phyloP scores from a whole-genome alignment of 2,329 filamentous ascomycete genomes.

The Lachnellula occidentalis region DNA sequence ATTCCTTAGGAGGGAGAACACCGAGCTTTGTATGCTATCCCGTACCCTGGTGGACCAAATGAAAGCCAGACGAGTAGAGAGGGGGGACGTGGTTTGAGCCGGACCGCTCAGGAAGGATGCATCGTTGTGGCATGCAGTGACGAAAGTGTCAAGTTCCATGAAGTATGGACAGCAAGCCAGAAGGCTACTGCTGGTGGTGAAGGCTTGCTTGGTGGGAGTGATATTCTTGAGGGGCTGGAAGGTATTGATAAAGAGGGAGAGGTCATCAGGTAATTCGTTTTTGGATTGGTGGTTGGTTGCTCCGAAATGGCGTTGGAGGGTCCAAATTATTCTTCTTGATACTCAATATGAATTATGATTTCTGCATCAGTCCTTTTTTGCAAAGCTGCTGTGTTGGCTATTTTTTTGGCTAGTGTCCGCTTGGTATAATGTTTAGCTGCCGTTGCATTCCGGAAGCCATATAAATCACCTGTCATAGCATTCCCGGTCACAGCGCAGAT shows the following conservation, averaged over 20 bases:
- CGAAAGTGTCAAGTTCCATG: constrained; percentile 89
- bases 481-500: too few relatives aligned
- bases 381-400: too few relatives aligned
- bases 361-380: background rate
- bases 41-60: constrained; percentile 64
- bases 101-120: constrained; percentile 67
- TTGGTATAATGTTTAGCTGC: too few relatives aligned
- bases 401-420: too few relatives aligned
- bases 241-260: constrained; percentile 71
- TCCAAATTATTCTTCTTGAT: constrained; percentile 1
- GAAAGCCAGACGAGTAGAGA: constrained; percentile 33
- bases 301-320: background rate
- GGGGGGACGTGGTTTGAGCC: constrained; percentile 48
- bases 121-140: constrained; percentile 91
- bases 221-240: constrained; percentile 77
- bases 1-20: constrained; percentile 79
- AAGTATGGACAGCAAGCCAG: constrained; percentile 72
- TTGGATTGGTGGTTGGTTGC: background rate
- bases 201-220: constrained; percentile 71
- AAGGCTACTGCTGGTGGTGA: constrained; percentile 47
- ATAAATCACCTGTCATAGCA: too few relatives aligned
- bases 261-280: constrained; percentile 53
- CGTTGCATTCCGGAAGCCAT: too few relatives aligned
- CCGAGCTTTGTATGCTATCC: constrained; percentile 79
- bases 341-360: background rate